Conservation (phyloP, 352 stramenopile species). For the Thalassiosira hispida region DNA sequence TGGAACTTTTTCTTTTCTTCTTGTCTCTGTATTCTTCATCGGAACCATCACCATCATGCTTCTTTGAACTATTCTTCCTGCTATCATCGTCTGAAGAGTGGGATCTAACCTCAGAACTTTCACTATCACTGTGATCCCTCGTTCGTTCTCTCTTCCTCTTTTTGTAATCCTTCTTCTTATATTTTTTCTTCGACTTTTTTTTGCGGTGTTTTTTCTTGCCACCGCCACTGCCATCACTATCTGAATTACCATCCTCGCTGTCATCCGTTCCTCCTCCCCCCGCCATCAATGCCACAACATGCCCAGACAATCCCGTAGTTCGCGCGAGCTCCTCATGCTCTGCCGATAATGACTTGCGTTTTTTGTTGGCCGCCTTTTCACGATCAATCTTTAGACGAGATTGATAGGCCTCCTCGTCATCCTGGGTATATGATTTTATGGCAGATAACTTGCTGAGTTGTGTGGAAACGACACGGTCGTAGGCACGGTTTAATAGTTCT, state of each 20-base stretch:
- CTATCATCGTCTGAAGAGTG: slow-evolving; percentile 23
- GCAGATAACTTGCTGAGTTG: slow-evolving; percentile 57
- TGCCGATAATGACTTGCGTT: slow-evolving; percentile 53
- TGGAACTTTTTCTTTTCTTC: slow-evolving; percentile 23
- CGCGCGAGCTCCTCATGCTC: slow-evolving; percentile 59
- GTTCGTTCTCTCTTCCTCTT: slow-evolving; percentile 38
- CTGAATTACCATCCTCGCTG: slow-evolving; percentile 13
- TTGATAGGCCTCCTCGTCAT: slow-evolving; percentile 62
- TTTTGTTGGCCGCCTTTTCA: slow-evolving; percentile 51
- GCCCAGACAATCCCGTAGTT: slow-evolving; percentile 57
- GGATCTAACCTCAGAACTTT: slow-evolving; percentile 27
- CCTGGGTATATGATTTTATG: slow-evolving; percentile 51
- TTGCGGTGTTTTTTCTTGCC: slow-evolving; percentile 29
- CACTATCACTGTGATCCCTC: slow-evolving; percentile 28
- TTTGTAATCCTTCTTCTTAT: slow-evolving; percentile 47
- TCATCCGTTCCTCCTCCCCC: slow-evolving; percentile 27
- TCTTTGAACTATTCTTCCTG: background rate
- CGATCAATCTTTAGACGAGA: slow-evolving; percentile 52
- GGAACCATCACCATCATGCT: slow-evolving; percentile 6
- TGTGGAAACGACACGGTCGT: slow-evolving; percentile 49
- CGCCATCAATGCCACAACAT: slow-evolving; percentile 65
- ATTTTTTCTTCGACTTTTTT: slow-evolving; percentile 52
- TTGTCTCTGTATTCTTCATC: slow-evolving; percentile 18
- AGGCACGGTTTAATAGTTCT: slow-evolving; percentile 56
- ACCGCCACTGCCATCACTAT: slow-evolving; percentile 21